A percentile compares a stretch with the other conserved stretches of the same genome.
phyloP scores from a whole-genome alignment of 2,329 filamentous ascomycete species.

The Daldinia sp. region DNA sequence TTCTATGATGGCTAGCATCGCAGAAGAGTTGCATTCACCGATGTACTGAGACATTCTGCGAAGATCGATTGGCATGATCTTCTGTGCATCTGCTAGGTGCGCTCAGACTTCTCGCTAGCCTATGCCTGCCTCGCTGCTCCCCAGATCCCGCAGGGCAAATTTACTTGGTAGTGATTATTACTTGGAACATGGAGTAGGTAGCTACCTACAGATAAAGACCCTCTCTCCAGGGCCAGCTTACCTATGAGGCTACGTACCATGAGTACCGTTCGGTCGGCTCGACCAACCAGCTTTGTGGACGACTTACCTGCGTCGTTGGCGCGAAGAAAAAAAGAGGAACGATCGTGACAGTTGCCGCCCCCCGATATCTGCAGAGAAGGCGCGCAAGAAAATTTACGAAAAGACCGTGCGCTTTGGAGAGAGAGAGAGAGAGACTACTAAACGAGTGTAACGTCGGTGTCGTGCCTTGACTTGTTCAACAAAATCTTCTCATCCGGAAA shows the following conservation, averaged over 20 bases:
- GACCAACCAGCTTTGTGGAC: conserved; percentile 31
- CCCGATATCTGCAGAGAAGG: conserved; percentile 34
- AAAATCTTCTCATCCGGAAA: conserved; percentile 20
- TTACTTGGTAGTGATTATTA: conserved; percentile 3
- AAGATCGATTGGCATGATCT: conserved; percentile 39
- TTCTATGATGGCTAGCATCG: conserved; percentile 10
- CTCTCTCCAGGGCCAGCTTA: conserved; percentile 32
- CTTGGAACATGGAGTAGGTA: conserved; percentile 4
- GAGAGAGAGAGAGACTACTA: conserved; percentile 25
- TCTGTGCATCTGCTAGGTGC: conserved; percentile 33
- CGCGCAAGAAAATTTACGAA: conserved; percentile 26
- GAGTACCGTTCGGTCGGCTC: conserved; percentile 25
- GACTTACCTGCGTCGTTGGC: conserved; percentile 18
- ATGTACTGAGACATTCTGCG: conserved; percentile 15
- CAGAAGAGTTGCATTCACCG: conserved; percentile 12
- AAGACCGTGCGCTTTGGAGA: conserved; percentile 24
- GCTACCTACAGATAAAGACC: conserved; percentile 4
- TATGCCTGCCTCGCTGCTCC: conserved; percentile 26
- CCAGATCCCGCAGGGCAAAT: conserved; percentile 6
- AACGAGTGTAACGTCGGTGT: conserved; percentile 42
- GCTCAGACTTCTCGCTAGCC: conserved; percentile 27
- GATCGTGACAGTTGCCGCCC: conserved; percentile 31
- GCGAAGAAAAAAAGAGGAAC: conserved; percentile 8
- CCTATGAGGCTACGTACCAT: conserved; percentile 39
- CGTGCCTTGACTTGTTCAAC: conserved; percentile 28